These are phyloP conservation scores for Cymodocea nodosa DNA, from an alignment of 116 monocot genomes.

Conservation along the genomic window DNA sequence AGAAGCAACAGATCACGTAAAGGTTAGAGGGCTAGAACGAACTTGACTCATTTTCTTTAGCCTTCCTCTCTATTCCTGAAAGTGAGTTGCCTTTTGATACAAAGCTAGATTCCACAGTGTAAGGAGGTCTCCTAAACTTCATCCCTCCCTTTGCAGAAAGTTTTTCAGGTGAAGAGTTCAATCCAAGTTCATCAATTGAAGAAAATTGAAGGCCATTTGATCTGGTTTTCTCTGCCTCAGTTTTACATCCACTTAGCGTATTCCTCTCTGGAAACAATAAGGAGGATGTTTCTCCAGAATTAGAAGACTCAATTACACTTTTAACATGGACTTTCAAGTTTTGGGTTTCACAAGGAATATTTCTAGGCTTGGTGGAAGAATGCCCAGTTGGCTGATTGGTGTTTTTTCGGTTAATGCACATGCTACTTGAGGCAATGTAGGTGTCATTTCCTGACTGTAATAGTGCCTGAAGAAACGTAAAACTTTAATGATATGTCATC, in stretches of 20 bases:
- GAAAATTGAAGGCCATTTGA: constrained; percentile 9
- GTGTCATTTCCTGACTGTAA: constrained; percentile 34
- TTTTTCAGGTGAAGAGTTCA: constrained; percentile 20
- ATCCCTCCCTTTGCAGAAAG: constrained; percentile 20
- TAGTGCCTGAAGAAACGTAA: not conserved
- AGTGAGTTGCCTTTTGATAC: constrained; percentile 15
- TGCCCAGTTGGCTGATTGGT: constrained; percentile 6
- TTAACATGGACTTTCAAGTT: constrained; percentile 21
- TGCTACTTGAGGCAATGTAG: constrained; percentile 11
- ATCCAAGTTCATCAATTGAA: constrained; percentile 17
- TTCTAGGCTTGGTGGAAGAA: constrained; percentile 16
- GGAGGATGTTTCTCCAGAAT: not conserved
- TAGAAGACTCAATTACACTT: constrained; percentile 17
- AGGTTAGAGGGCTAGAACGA: constrained; percentile 7
- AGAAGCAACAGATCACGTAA: not conserved
- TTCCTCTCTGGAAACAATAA: not conserved
- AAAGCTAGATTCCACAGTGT: constrained; percentile 26
- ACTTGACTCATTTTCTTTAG: constrained; percentile 35
- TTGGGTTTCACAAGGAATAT: constrained; percentile 11
- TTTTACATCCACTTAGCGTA: not conserved
- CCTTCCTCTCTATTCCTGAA: constrained; percentile 20
- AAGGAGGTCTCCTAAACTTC: constrained; percentile 64
- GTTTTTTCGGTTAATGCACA: not conserved
- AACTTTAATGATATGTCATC: not conserved
- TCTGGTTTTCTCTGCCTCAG: constrained; percentile 12